Percentiles rank a stretch among this genome's conserved stretches.
These are phyloP conservation scores for Microthlaspi erraticum DNA, from an alignment of 345 rosid genomes.

Conservation along the genomic window DNA sequence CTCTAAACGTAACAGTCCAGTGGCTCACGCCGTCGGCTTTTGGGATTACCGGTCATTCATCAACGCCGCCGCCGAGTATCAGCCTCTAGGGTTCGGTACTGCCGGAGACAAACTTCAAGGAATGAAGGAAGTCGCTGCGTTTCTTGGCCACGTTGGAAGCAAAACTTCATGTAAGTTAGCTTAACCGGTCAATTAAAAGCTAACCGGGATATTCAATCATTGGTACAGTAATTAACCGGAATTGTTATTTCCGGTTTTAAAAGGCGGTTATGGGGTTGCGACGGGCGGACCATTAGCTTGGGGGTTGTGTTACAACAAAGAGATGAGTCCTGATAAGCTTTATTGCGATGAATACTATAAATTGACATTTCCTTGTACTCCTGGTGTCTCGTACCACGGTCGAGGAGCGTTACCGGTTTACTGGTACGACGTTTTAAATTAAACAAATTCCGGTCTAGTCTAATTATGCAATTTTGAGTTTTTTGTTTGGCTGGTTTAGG, in stretches of 20 bases:
- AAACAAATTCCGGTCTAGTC: neutral
- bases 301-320: conserved; percentile 92
- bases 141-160: conserved; percentile 88
- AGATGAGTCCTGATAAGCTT: conserved; percentile 74
- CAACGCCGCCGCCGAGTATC: conserved; percentile 65
- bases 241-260: conserved; percentile 14
- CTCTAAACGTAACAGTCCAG: conserved; percentile 68
- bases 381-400: conserved; percentile 81
- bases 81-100: conserved; percentile 78
- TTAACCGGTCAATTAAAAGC: neutral
- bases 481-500: conserved; percentile 43
- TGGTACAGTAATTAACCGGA: neutral
- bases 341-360: conserved; percentile 82
- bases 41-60: conserved; percentile 82
- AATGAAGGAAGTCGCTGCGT: conserved; percentile 72
- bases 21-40: conserved; percentile 79
- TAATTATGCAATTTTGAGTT: neutral
- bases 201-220: neutral
- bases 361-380: conserved; percentile 74
- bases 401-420: conserved; percentile 85
- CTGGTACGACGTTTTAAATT: conserved; percentile 52
- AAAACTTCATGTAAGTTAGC: conserved; percentile 64
- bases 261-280: conserved; percentile 96
- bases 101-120: conserved; percentile 60
- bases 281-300: conserved; percentile 91